Evolutionary conservation across 768 basidiomycete species (phyloP).

Genomic region (Lentinula edodes): DNA sequence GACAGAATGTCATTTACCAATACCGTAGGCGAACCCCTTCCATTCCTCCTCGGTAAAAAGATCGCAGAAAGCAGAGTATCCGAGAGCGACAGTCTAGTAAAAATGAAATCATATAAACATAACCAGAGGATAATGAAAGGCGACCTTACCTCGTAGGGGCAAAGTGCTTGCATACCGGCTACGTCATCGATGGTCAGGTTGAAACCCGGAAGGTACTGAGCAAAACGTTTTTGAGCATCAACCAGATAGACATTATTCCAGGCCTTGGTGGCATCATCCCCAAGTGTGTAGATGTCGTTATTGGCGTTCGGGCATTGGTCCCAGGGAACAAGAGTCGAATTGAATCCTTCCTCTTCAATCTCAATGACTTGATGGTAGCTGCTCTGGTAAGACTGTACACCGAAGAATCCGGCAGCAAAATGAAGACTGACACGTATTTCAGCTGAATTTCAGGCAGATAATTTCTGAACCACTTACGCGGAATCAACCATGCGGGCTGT

Average conservation of each 20-base stretch:
- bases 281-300: conserved; percentile 37
- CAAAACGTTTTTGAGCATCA: conserved; percentile 49
- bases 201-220: conserved; percentile 43
- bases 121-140: background rate
- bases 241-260: conserved; percentile 63
- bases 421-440: conserved; percentile 24
- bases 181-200: conserved; percentile 46
- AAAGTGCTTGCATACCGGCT: conserved; percentile 60
- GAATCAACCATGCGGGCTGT: conserved; percentile 49
- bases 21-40: conserved; percentile 68
- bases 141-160: conserved; percentile 60
- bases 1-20: conserved; percentile 15
- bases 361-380: conserved; percentile 59
- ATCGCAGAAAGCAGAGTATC: conserved; percentile 71
- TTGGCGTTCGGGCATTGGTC: conserved; percentile 55
- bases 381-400: conserved; percentile 39
- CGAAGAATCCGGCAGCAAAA: conserved; percentile 58
- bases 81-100: conserved; percentile 66
- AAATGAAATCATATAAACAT: background rate
- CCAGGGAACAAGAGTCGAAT: conserved; percentile 71
- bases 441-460: background rate
- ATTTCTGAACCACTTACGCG: conserved; percentile 21
- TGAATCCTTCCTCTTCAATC: conserved; percentile 52
- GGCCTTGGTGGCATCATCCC: conserved; percentile 33
- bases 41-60: conserved; percentile 80